Base-by-base conservation (phyloP, 208 protist genomes). In the Jaenimonas drosophilae region DNA sequence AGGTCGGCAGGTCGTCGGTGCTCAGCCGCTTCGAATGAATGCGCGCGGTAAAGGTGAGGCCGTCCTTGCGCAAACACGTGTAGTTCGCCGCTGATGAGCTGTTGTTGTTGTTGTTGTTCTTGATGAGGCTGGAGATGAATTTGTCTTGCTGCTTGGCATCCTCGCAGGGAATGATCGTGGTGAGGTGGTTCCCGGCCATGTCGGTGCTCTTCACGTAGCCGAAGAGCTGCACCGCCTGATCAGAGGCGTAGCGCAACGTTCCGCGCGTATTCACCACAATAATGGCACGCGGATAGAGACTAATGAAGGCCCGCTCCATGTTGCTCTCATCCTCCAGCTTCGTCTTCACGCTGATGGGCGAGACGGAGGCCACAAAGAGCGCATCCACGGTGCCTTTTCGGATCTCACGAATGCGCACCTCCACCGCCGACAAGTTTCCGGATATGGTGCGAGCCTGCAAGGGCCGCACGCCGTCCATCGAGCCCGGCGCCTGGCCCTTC, bases 131-230 rank as follows among this genome's bases (percentile, higher is more conserved):
- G 37, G 9, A 7, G 9, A 42, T 20, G 37, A 42, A 25, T 11
- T 21, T 11, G 7, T 42, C 37, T 7, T 20, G 37, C 37, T 42
- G n/a, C 6, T 17, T 6, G 37, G 17, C 12, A 32, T 48, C 42
- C 6, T 48, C 53, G 4, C 25, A 11, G 11, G 49, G 41, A 54
- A 73, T 66, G 20, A 79, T 34, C 31, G 71, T 58, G 28, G 53
- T 70, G 20, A 76, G 29, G 45, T 72, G 71, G 28, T 33, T 30
- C 9, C 50, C 52, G 5, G 65, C 20, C 14, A 65, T 17, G 23
- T 49, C 60, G 14, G 59, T 58, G 11, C 6, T 7, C 11, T 3
- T 39, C 16, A 25, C 16, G 12, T 28, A 74, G 16, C 46, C 65
- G 49, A 68, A 73, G 7, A 67, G 21, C 16, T 38, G 12, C 9